phyloP scores from a whole-genome alignment of 2,329 filamentous ascomycete species.

The Xylariaceae sp. region DNA sequence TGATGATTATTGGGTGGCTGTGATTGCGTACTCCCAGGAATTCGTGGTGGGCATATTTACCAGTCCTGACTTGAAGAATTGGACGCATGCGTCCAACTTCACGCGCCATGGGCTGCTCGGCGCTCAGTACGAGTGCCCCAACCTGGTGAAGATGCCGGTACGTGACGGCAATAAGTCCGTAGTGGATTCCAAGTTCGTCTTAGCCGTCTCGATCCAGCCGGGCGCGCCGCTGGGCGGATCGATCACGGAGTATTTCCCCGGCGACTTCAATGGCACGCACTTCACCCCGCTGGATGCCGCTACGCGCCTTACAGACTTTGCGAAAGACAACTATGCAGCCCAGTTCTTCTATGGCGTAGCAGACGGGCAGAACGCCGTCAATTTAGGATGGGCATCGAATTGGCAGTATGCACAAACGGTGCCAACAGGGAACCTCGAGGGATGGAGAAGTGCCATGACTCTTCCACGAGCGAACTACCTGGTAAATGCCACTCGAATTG shows the following conservation, averaged over 20 bases:
- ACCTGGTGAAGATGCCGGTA: slow-evolving; percentile 54
- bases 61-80: slow-evolving; percentile 54
- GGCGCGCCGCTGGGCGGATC: slow-evolving; percentile 55
- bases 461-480: slow-evolving; percentile 50
- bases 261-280: slow-evolving; percentile 61
- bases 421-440: slow-evolving; percentile 48
- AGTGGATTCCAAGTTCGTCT: slow-evolving; percentile 39
- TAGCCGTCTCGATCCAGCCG: slow-evolving; percentile 53
- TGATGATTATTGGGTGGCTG: slow-evolving; percentile 54
- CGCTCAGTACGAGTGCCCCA: slow-evolving; percentile 61
- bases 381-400: slow-evolving; percentile 55
- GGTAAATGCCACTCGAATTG: slow-evolving; percentile 45
- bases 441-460: slow-evolving; percentile 50
- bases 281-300: slow-evolving; percentile 44
- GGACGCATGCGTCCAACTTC: slow-evolving; percentile 58
- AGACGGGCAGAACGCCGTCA: slow-evolving; percentile 38
- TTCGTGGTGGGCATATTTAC: slow-evolving; percentile 59
- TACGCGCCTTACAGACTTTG: slow-evolving; percentile 42
- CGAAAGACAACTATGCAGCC: slow-evolving; percentile 52
- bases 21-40: slow-evolving; percentile 50
- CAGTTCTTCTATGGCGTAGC: slow-evolving; percentile 51
- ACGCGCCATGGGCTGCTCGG: slow-evolving; percentile 49
- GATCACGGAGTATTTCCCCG: slow-evolving; percentile 52
- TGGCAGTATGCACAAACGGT: slow-evolving; percentile 55
- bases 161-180: slow-evolving; percentile 22